Conservation (phyloP, 805 yeast species). For the Metschnikowia reukaufii region DNA sequence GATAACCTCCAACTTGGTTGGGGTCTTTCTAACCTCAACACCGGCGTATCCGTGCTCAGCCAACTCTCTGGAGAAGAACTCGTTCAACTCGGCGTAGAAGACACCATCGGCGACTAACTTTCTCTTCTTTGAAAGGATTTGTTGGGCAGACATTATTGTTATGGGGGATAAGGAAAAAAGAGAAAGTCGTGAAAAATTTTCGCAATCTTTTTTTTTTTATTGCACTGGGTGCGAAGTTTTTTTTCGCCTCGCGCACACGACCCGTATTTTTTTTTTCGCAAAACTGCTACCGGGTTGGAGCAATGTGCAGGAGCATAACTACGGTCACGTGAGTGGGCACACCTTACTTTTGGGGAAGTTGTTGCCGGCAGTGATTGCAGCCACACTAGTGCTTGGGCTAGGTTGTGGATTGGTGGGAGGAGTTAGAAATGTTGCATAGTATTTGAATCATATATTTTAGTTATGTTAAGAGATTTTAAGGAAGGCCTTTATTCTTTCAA, state of each 20-base stretch:
- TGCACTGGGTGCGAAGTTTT: conserved; percentile 3
- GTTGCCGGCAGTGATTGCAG: too few relatives aligned
- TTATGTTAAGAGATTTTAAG: too few relatives aligned
- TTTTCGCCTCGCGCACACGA: conserved; percentile 8
- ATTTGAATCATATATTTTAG: too few relatives aligned
- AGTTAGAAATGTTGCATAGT: too few relatives aligned
- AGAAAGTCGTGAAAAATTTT: conserved; percentile 8
- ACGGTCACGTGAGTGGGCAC: too few relatives aligned
- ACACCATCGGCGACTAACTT: conserved; percentile 99
- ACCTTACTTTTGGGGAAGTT: too few relatives aligned
- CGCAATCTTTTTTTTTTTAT: not conserved
- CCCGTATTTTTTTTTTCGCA: not conserved
- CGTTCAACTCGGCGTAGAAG: conserved; percentile 99
- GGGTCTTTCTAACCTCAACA: conserved; percentile 98
- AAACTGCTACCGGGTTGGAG: too few relatives aligned
- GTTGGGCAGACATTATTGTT: conserved; percentile 29
- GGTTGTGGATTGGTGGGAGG: too few relatives aligned
- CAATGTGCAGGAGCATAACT: too few relatives aligned
- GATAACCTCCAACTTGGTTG: conserved; percentile 96
- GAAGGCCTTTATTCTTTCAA: too few relatives aligned
- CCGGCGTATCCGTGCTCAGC: conserved; percentile 99
- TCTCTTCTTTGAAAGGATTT: conserved; percentile 90
- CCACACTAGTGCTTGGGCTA: too few relatives aligned
- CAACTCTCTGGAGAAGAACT: conserved; percentile 99
- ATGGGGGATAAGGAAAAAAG: conserved; percentile 6